phyloP scores from a whole-genome alignment of 2,329 filamentous ascomycete species.

The Pestalotiopsis sp. region DNA sequence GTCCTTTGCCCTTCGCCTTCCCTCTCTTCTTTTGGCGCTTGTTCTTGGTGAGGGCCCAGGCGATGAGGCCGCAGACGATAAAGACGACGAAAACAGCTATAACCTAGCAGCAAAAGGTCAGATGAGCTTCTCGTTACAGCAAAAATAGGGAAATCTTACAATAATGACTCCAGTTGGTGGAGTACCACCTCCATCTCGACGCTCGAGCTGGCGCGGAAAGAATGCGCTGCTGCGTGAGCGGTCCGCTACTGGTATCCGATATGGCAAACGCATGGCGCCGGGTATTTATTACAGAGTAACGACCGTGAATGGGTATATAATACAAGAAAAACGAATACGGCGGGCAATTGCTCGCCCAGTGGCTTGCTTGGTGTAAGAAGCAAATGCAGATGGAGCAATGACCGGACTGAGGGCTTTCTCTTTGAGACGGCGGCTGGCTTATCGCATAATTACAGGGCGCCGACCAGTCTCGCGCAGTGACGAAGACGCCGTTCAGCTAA shows the following conservation, averaged over 20 bases:
- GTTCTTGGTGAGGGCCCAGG: background rate
- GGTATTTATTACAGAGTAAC: background rate
- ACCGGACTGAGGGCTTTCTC: background rate
- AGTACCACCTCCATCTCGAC: background rate
- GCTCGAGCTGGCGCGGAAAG: background rate
- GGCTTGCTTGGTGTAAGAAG: background rate
- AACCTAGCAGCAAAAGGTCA: background rate
- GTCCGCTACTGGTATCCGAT: constrained; percentile 1
- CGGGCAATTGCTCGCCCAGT: background rate
- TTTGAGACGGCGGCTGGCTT: background rate
- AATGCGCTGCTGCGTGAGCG: background rate
- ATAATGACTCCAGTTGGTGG: background rate
- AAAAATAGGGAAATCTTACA: background rate
- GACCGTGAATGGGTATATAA: constrained; percentile 1
- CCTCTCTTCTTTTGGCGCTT: background rate
- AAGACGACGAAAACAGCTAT: background rate
- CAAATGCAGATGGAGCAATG: background rate
- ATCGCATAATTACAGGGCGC: background rate
- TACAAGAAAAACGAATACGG: too few relatives aligned
- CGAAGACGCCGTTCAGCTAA: background rate
- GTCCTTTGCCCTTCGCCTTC: background rate
- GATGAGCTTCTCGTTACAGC: background rate
- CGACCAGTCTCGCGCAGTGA: background rate
- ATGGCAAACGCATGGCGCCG: constrained; percentile 7
- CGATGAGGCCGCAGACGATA: background rate